Evolutionary conservation across 2,329 filamentous ascomycete genomes (phyloP).

Genomic region (Xenosphaeropsis pyriputrescens): DNA sequence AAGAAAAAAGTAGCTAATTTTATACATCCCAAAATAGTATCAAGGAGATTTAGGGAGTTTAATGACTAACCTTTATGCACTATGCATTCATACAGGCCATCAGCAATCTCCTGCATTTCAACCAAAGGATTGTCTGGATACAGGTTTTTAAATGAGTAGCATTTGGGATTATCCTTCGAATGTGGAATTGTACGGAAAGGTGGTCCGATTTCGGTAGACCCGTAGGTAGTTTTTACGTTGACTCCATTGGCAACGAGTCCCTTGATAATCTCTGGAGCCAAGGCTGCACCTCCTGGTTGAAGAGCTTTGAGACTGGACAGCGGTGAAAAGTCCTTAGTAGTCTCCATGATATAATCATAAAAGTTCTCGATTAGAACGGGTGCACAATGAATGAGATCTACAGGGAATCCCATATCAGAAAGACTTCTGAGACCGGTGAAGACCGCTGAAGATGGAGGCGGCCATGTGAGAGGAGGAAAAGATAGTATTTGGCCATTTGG

Average conservation of each 20-base stretch:
- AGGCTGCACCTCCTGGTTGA: constrained; percentile 16
- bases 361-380: constrained; percentile 18
- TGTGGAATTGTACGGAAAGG: constrained; percentile 16
- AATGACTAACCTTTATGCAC: no score
- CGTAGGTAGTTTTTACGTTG: constrained; percentile 19
- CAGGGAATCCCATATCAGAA: constrained; percentile 10
- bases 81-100: constrained; percentile 16
- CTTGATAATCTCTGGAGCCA: constrained; percentile 12
- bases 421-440: no score
- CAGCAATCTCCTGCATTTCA: constrained; percentile 15
- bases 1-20: no score
- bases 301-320: constrained; percentile 15
- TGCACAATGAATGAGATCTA: constrained; percentile 17
- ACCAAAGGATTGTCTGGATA: constrained; percentile 14
- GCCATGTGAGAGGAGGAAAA: constrained; percentile 13
- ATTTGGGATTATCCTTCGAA: constrained; percentile 11
- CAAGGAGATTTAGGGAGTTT: no score
- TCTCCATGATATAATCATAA: constrained; percentile 13
- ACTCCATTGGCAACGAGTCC: constrained; percentile 12
- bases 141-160: constrained; percentile 14
- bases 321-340: constrained; percentile 13
- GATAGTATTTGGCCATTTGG: constrained; percentile 17
- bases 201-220: constrained; percentile 19
- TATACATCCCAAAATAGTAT: no score
- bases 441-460: no score